Evolutionary conservation across 2,329 filamentous ascomycete genomes (phyloP).

Genomic region (Endoconidiophora polonica): DNA sequence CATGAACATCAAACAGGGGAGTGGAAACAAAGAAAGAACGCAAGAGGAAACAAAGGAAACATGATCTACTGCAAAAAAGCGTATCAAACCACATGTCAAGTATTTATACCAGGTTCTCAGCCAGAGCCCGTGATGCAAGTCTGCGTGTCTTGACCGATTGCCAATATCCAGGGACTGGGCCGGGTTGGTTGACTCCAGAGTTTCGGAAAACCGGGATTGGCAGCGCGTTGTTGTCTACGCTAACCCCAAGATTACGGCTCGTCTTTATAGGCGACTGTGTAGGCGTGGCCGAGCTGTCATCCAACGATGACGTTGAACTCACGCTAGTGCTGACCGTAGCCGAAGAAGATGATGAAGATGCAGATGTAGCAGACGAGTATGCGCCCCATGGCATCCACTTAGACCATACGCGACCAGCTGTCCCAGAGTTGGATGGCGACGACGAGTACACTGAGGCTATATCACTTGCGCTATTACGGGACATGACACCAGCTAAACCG

Average conservation of each 20-base stretch:
- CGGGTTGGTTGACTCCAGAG: constrained; percentile 65
- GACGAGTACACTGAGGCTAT: constrained; percentile 7
- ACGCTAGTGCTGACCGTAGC: constrained; percentile 1
- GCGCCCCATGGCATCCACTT: constrained; percentile 12
- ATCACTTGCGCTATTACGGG: neutral
- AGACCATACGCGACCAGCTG: constrained; percentile 1
- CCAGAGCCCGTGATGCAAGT: constrained; percentile 6
- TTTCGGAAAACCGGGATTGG: constrained; percentile 28
- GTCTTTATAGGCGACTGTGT: constrained; percentile 14
- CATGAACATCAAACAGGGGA: neutral
- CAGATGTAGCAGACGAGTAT: neutral
- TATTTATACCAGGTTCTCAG: constrained; percentile 1
- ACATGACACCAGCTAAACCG: neutral
- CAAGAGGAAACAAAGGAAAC: neutral
- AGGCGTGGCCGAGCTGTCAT: neutral
- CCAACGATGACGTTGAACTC: constrained; percentile 2
- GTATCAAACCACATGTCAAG: neutral
- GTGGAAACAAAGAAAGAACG: constrained; percentile 1
- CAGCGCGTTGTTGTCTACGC: neutral
- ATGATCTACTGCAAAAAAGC: neutral
- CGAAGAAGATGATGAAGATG: neutral
- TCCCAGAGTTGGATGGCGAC: neutral
- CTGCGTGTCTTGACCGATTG: constrained; percentile 2
- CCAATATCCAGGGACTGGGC: constrained; percentile 52
- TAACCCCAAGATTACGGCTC: constrained; percentile 16